Base-by-base conservation (phyloP, 495 filamentous ascomycete species). In the Parachaetomium inaequale region DNA sequence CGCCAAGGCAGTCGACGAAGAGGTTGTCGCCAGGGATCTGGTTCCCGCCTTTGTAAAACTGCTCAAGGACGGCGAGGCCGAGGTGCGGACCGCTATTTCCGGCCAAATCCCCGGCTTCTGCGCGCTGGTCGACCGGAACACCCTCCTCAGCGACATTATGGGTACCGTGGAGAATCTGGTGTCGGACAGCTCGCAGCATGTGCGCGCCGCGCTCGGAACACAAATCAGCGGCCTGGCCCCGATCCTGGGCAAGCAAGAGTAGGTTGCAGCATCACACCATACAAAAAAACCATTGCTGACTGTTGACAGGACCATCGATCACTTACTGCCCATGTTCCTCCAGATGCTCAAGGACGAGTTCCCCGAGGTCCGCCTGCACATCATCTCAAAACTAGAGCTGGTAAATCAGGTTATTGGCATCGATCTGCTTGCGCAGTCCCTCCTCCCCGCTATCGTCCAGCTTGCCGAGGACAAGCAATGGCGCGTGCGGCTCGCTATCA, bases 331-430 rank as follows among this genome's bases (percentile, higher is more conserved):
- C 40, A 98, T 98, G 95, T 98, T 98, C 77, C 82, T 98, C 40
- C 90, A 95, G 72, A 98, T 98, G 94, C 87, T 98, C 53, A 98
- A 98, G 79, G 94, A 98, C 72, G 94, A 98, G 69, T 98, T 96
- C 76, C 94, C 94, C 34, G 95, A 98, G 71, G 94, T 98, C 56
- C 88, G 94, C 43, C 82, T 98, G 42, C 95, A 98, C 76, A 98
- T 98, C 72, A 98, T 98, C 71, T 97, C 93, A 3, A 98, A 98
- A 77, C 83, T 98, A 52, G 94, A 98, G 75, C 82, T 93, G 58
- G 95, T 98, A 61, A 98, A 98, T 76, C 92, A 97, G 79, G 93
- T 97, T 51, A 98, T 98, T 70, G 94, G 94, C 62, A 98, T 98
- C 71, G 95, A 98, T 43, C 84, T 94, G 29, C 87, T 98, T 51